Evolutionary conservation across 495 filamentous ascomycete genomes (phyloP).

Genomic region (Aspergillus affinis): DNA sequence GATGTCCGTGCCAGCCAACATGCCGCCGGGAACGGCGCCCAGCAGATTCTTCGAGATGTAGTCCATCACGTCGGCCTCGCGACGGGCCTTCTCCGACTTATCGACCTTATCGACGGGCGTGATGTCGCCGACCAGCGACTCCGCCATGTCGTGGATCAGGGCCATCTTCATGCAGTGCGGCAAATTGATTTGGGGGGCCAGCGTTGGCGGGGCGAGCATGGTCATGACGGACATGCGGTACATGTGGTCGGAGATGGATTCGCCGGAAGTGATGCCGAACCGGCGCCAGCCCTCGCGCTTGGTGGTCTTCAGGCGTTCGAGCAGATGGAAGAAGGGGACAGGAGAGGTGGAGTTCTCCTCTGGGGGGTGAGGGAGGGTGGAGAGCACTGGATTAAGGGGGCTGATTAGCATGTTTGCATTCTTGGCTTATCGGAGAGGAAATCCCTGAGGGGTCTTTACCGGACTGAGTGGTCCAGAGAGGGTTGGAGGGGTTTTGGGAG

Average conservation of each 20-base stretch:
- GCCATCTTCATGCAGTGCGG: slow-evolving; percentile 89
- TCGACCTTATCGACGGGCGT: slow-evolving; percentile 73
- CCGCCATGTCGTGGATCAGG: slow-evolving; percentile 96
- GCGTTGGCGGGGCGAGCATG: slow-evolving; percentile 82
- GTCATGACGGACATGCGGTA: slow-evolving; percentile 98
- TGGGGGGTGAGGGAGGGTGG: slow-evolving; percentile 51
- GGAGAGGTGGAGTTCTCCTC: slow-evolving; percentile 66
- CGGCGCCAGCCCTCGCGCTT: slow-evolving; percentile 95
- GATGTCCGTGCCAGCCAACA: slow-evolving; percentile 62
- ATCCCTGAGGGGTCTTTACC: slow-evolving; percentile 17
- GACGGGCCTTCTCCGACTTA: slow-evolving; percentile 77
- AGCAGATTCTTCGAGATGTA: slow-evolving; percentile 74
- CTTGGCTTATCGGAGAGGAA: background rate
- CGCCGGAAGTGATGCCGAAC: slow-evolving; percentile 69
- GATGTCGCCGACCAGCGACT: slow-evolving; percentile 91
- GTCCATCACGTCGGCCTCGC: slow-evolving; percentile 86
- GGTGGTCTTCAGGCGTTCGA: slow-evolving; percentile 90
- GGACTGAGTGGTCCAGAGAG: slow-evolving; percentile 32
- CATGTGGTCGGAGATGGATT: slow-evolving; percentile 98
- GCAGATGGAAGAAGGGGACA: slow-evolving; percentile 87
- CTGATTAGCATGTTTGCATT: background rate
- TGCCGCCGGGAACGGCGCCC: slow-evolving; percentile 68
- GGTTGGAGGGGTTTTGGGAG: slow-evolving; percentile 27
- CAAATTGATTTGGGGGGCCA: slow-evolving; percentile 69
- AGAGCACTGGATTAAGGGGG: slow-evolving; percentile 33